Evolutionary conservation across 1,284 basidiomycete genomes (phyloP), one percentile per base, ranked within the genome.

Genomic region (Papiliotrema flavescens): DNA sequence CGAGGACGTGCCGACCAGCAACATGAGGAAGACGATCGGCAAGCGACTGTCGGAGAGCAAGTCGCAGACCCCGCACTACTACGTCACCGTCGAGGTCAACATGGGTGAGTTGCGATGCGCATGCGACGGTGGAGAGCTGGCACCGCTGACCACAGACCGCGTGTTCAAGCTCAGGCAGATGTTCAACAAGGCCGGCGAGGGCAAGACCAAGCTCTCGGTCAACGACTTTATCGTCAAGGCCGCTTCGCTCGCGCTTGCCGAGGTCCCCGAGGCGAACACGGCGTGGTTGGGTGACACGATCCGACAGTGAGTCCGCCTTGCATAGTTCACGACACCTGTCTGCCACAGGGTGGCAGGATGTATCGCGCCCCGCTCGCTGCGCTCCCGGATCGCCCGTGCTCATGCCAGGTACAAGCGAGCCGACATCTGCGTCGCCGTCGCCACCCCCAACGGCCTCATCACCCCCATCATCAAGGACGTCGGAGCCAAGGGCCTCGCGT

Each of bases 221-320:
- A 97, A 98, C 76, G 96, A 99, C 80, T 99, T 99, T 74, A 85
- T 99, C 69, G 85, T 98, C 75, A 99, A 99, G 80, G 96, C 92
- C 6, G 85, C 89, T 43, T 85, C 88, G 9, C 87, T 92, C 63
- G 95, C 96, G 3, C 83, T 98, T 54, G 82, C 83, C 52, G 94
- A 98, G 73, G 95, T 98, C 32, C 96, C 96, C 52, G 96, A 98
- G 76, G 94, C 88, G 63, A 98, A 98, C 81, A 91, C 93, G 52
- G 91, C 93, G 19, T 98, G 95, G 95, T 79, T 97, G 66, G 95
- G 94, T 65, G 96, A 99, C 67, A 84, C 86, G 54, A 96, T 99
- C 76, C 82, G 95, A 76, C 89, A 90, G 91, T 93, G 76, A 74
- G 89, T 80, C 19, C n/a, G 4, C 13, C 13, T 2, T n/a, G n/a